Conservation (phyloP, 305 asterid species). For the Fraxinus platypoda region DNA sequence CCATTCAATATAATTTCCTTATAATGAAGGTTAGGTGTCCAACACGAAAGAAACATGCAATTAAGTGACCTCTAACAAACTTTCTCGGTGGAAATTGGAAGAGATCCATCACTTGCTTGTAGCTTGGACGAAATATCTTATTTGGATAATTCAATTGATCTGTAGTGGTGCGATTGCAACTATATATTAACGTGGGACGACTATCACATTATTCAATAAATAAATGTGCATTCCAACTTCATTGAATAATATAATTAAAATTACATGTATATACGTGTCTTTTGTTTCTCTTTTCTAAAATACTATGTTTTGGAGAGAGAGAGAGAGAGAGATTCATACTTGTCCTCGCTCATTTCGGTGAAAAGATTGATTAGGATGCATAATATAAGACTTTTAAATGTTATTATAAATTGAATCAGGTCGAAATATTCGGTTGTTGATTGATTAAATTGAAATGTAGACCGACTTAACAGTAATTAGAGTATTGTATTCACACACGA, state of each 20-base stretch:
- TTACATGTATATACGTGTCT: background rate
- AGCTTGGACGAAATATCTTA: background rate
- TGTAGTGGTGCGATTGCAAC: background rate
- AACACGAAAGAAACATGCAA: background rate
- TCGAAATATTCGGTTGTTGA: background rate
- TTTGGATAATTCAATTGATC: background rate
- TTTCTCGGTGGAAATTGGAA: background rate
- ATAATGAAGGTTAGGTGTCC: background rate
- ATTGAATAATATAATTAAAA: no score
- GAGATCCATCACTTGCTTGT: background rate
- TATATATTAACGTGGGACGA: no score
- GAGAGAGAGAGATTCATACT: background rate
- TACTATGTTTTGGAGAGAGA: background rate
- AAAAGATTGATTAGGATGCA: background rate
- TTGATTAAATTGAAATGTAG: background rate
- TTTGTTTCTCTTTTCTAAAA: background rate
- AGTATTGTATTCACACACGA: background rate
- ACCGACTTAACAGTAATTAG: background rate
- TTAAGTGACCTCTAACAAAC: background rate
- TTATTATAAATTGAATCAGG: background rate
- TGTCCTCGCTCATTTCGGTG: background rate
- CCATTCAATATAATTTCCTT: background rate
- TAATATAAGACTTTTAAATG: background rate
- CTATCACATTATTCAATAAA: no score
- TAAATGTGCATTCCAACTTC: no score